Base-by-base conservation (phyloP, 1,284 basidiomycete genomes). In the Vanrija humicola region DNA sequence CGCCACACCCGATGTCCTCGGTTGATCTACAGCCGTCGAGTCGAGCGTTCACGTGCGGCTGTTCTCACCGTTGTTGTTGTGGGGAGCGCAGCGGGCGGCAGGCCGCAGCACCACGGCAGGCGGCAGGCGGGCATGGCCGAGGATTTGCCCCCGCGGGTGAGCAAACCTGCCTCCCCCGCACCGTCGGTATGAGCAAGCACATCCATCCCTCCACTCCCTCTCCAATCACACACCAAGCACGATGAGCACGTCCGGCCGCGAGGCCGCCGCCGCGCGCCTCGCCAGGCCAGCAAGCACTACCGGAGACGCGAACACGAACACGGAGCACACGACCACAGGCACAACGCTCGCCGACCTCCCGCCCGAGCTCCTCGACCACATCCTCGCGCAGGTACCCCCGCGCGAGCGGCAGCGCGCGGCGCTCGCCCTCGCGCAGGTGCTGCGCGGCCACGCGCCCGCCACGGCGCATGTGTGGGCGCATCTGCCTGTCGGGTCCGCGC, bases 341-440 rank as follows among this genome's bases (percentile, higher is more conserved):
- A 23, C 43, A 6, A 43, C 55, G 9, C 21, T 72, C 44, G 60
- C 62, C 34, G 47, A 51, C 15, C 67, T 76, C 15, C 75, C 75
- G 3, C 72, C 74, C 14, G 75, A 77, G 59, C 62, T 77, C 19
- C 56, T 77, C 42, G 72, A 75, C 45, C 46, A 62, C 19, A 63
- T 77, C 52, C 67, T 77, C 26, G 58, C 56, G 38, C 66, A 69
- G 29, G 68, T 76, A 28, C 69, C 73, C 0, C 60, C 71, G 3
- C 45, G 55, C n/a, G 49, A 64, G 18, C 69, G 69, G 10, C 73
- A 75, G 49, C 55, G 67, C 18, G 73, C 76, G 0, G 68, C 72
- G 5, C 61, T 74, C 16, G 59, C 71, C 9, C 63, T 77, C 19
- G 57, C 58, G 10, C 61, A 57, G 15, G 75, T 74, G 14, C 72